These are phyloP conservation scores for Aleurites moluccanus DNA, from an alignment of 441 rosid genomes.

Conservation along the genomic window DNA sequence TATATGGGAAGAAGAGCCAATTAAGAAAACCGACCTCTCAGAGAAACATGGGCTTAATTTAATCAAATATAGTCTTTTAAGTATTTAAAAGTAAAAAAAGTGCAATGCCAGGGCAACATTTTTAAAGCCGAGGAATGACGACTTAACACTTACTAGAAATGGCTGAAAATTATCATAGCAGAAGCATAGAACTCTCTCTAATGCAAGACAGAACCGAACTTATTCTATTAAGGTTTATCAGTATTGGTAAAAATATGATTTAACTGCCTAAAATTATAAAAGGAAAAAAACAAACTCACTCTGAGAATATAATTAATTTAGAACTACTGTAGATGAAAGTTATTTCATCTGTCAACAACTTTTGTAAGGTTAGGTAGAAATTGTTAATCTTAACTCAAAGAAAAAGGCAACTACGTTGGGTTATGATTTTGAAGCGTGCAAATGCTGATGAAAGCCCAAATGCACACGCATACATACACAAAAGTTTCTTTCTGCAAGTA, in stretches of 20 bases:
- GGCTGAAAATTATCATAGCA: too few relatives aligned
- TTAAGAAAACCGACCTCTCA: neutral
- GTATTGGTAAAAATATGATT: too few relatives aligned
- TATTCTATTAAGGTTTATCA: too few relatives aligned
- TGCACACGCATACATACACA: neutral
- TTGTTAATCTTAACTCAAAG: neutral
- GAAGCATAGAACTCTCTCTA: too few relatives aligned
- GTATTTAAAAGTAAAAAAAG: neutral
- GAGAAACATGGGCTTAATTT: neutral
- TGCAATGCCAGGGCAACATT: neutral
- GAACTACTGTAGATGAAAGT: neutral
- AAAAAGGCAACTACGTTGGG: neutral
- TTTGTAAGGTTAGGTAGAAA: neutral
- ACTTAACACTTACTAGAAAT: too few relatives aligned
- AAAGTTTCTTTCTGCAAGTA: neutral
- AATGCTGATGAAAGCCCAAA: neutral
- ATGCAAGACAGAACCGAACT: too few relatives aligned
- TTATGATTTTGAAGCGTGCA: neutral
- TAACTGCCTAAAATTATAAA: neutral
- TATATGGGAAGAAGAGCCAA: neutral
- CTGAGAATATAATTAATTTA: neutral
- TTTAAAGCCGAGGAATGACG: too few relatives aligned
- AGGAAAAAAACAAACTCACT: neutral
- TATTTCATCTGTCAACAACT: neutral
- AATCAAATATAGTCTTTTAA: neutral